Percentiles rank a stretch among this genome's conserved stretches.
Conservation (phyloP, 1,284 basidiomycete species). For the Inonotus obliquus region DNA sequence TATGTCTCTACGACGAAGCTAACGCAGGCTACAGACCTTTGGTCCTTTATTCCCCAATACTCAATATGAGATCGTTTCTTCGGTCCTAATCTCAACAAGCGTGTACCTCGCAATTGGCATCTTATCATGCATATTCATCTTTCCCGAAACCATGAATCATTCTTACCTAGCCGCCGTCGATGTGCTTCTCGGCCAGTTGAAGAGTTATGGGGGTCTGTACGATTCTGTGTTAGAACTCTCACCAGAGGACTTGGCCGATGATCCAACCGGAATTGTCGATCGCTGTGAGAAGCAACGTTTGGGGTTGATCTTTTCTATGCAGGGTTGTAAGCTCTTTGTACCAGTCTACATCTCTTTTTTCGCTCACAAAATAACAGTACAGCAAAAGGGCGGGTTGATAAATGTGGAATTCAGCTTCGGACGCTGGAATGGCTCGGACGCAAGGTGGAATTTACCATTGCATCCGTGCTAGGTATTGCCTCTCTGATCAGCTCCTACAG, state of each 20-base stretch:
- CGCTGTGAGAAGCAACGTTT: constrained; percentile 25
- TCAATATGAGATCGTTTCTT: constrained; percentile 58
- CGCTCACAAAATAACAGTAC: constrained; percentile 26
- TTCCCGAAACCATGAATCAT: constrained; percentile 70
- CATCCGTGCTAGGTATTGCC: not conserved
- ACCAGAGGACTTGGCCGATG: constrained; percentile 30
- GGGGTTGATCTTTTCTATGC: constrained; percentile 25
- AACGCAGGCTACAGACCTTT: constrained; percentile 32
- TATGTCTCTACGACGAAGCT: not conserved
- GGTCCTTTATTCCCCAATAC: constrained; percentile 60
- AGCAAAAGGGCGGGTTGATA: constrained; percentile 40
- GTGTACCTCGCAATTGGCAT: constrained; percentile 61
- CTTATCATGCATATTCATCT: constrained; percentile 54
- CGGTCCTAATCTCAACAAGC: constrained; percentile 53
- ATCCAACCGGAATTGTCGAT: constrained; percentile 27
- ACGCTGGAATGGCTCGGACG: constrained; percentile 48
- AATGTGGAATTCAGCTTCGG: constrained; percentile 52
- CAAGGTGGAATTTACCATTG: constrained; percentile 25
- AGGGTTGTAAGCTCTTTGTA: constrained; percentile 20
- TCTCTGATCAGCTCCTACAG: constrained; percentile 14
- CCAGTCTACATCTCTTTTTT: constrained; percentile 23
- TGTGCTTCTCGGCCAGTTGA: constrained; percentile 28
- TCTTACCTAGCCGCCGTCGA: constrained; percentile 33
- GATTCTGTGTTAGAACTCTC: constrained; percentile 37
- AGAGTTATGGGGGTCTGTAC: constrained; percentile 35